Conservation (phyloP, 768 basidiomycete genomes). For the Tricholoma hemisulphureum region DNA sequence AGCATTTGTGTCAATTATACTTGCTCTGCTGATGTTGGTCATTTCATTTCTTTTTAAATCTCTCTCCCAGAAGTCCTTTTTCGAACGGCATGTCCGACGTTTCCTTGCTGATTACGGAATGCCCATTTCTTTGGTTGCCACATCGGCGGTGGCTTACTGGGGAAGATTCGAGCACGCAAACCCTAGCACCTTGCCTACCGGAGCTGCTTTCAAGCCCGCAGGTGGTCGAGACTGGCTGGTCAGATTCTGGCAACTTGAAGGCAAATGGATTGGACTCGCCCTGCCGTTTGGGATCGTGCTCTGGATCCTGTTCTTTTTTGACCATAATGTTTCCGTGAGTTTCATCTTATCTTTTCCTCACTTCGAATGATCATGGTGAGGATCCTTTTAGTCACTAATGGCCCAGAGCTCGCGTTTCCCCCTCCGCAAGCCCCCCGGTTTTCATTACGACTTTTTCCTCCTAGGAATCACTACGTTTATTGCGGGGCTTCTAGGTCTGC, state of each 20-base stretch:
- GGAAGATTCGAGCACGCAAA: conserved; percentile 64
- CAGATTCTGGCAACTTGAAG: conserved; percentile 82
- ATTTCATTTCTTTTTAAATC: conserved; percentile 72
- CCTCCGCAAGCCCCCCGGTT: conserved; percentile 84
- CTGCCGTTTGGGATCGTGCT: conserved; percentile 86
- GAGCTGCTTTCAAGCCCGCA: conserved; percentile 67
- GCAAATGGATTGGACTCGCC: conserved; percentile 86
- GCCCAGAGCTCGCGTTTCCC: conserved; percentile 90
- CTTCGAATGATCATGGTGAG: neutral
- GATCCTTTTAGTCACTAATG: conserved; percentile 69
- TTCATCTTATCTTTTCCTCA: neutral
- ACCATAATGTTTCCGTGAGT: conserved; percentile 88
- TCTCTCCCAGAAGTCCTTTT: conserved; percentile 59
- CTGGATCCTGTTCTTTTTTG: conserved; percentile 93
- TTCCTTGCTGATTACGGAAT: conserved; percentile 89
- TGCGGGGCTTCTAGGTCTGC: conserved; percentile 80
- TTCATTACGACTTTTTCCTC: conserved; percentile 88
- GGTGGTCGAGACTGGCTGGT: conserved; percentile 81
- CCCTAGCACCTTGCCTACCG: conserved; percentile 66
- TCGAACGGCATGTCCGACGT: conserved; percentile 71
- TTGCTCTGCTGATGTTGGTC: conserved; percentile 76
- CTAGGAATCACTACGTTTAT: conserved; percentile 89
- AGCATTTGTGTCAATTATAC: conserved; percentile 62
- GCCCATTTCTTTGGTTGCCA: conserved; percentile 79
- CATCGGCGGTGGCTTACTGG: conserved; percentile 84